Conservation (phyloP, 2,329 filamentous ascomycete species). For the Arthrobotrys iridis region DNA sequence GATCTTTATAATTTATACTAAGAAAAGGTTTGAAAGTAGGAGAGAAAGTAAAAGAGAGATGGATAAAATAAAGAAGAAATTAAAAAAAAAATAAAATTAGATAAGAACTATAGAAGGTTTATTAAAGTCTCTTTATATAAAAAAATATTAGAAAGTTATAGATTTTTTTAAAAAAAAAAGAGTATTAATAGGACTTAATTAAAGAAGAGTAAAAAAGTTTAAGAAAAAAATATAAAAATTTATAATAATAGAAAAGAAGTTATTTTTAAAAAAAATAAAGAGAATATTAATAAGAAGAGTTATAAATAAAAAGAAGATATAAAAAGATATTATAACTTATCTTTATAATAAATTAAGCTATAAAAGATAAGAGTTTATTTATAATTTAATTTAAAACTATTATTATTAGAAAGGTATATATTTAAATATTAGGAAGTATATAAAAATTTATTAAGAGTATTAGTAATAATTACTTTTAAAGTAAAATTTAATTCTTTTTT, state of each 20-base stretch:
- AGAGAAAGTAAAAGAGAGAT: no score
- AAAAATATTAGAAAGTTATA: not conserved
- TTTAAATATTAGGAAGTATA: no score
- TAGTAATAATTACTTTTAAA: no score
- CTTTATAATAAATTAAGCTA: not conserved
- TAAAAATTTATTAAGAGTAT: no score
- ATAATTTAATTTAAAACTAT: not conserved
- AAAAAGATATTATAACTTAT: not conserved
- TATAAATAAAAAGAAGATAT: not conserved
- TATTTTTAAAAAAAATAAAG: not conserved
- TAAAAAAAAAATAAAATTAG: no score
- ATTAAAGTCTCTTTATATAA: not conserved
- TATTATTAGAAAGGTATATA: not conserved
- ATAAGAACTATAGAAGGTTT: not conserved
- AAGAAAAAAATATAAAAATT: not conserved
- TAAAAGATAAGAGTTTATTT: not conserved
- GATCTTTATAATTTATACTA: not conserved
- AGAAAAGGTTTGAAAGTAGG: not conserved
- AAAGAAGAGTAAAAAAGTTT: not conserved
- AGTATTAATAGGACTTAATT: no score
- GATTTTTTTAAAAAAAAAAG: not conserved
- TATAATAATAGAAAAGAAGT: not conserved
- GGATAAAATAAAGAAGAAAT: no score
- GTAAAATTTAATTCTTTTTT: no score
- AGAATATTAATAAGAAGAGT: not conserved